Conservation (phyloP, 441 rosid species). For the Syzygium syzygioides region DNA sequence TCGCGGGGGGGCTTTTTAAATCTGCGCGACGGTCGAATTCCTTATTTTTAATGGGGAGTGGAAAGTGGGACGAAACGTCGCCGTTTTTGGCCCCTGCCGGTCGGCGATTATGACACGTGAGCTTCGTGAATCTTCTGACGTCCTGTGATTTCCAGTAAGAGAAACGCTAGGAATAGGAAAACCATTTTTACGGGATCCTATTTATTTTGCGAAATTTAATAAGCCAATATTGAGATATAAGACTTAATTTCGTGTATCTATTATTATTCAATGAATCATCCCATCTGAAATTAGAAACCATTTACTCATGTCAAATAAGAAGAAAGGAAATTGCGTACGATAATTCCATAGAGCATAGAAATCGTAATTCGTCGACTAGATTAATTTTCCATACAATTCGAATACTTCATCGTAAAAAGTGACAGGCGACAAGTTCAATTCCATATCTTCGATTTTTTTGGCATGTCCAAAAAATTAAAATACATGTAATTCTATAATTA, state of each 20-base stretch:
- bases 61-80: background rate
- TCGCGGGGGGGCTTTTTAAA: background rate
- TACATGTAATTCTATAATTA: background rate
- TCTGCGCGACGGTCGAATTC: slow-evolving; percentile 22
- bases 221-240: background rate
- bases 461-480: background rate
- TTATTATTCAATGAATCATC: background rate
- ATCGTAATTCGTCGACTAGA: rapidly evolving
- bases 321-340: background rate
- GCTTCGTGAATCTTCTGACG: background rate
- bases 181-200: background rate
- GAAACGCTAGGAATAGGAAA: background rate
- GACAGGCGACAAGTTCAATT: background rate
- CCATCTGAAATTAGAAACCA: background rate
- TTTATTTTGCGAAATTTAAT: background rate
- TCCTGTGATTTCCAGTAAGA: background rate
- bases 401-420: background rate
- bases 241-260: background rate
- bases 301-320: background rate
- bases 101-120: background rate
- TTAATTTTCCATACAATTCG: background rate
- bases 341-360: background rate
- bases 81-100: background rate
- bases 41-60: background rate
- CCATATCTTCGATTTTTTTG: background rate